A percentile compares a stretch with the other conserved stretches of the same genome.
Conservation (phyloP, 2,329 filamentous ascomycete species). For the Colletotrichum graminicola region DNA sequence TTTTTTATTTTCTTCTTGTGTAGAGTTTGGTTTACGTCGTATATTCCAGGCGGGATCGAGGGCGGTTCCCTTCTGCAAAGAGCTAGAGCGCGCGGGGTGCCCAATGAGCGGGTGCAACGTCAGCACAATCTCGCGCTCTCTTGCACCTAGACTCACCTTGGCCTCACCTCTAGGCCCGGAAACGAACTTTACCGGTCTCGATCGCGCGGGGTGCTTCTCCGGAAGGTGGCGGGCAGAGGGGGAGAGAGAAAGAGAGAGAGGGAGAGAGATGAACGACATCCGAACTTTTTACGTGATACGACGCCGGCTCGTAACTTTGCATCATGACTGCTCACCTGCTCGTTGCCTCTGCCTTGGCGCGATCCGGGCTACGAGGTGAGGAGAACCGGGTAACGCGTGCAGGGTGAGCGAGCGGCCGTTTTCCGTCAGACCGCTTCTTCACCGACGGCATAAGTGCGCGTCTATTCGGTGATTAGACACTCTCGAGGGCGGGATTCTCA, state of each 20-base stretch:
- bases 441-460: slow-evolving; percentile 8
- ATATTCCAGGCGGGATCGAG: background rate
- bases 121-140: slow-evolving; percentile 4
- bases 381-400: background rate
- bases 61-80: background rate
- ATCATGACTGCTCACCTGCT: slow-evolving; percentile 11
- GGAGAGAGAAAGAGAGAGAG: background rate
- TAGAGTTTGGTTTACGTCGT: background rate
- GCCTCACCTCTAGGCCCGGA: slow-evolving; percentile 17
- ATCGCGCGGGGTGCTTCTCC: background rate
- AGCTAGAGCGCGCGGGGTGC: background rate
- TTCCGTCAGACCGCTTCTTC: background rate
- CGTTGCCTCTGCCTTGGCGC: background rate
- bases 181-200: background rate
- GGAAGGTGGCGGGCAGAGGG: background rate
- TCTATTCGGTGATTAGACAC: background rate
- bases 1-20: background rate
- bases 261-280: slow-evolving; percentile 22
- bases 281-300: slow-evolving; percentile 4
- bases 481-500: background rate
- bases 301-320: too few relatives aligned
- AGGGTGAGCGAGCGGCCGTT: background rate
- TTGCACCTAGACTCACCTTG: slow-evolving; percentile 9
- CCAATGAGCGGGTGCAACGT: slow-evolving; percentile 30
- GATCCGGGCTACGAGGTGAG: background rate